Percentiles rank a stretch among this genome's conserved stretches.
phyloP scores from a whole-genome alignment of 2,329 filamentous ascomycete genomes.

The Fusarium acutatum region DNA sequence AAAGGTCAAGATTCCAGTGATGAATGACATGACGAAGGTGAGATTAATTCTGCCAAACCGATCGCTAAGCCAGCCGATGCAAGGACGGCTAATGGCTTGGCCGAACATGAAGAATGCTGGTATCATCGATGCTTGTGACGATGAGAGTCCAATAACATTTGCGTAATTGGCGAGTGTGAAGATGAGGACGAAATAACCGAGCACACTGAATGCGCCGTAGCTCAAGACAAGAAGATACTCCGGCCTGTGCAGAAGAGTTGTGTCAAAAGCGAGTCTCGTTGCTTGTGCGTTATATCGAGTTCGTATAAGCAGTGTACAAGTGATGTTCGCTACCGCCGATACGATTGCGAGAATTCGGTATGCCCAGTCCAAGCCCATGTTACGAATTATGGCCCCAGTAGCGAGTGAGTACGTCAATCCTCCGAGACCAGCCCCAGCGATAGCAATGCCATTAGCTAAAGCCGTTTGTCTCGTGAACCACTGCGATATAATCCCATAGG shows the following conservation, averaged over 20 bases:
- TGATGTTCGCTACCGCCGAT: constrained; percentile 62
- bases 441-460: constrained; percentile 65
- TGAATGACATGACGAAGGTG: constrained; percentile 59
- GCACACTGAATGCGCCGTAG: constrained; percentile 69
- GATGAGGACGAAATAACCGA: constrained; percentile 71
- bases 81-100: constrained; percentile 44
- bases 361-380: constrained; percentile 62
- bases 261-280: constrained; percentile 17
- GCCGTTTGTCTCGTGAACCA: constrained; percentile 67
- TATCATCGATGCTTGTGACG: constrained; percentile 68
- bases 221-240: constrained; percentile 66
- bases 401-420: constrained; percentile 38
- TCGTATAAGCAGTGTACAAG: constrained; percentile 64
- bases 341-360: constrained; percentile 60
- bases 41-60: constrained; percentile 69
- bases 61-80: constrained; percentile 47
- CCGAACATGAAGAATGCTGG: constrained; percentile 71
- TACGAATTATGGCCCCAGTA: constrained; percentile 59
- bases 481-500: constrained; percentile 64
- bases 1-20: background rate
- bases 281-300: constrained; percentile 50
- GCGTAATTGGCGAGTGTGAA: constrained; percentile 73
- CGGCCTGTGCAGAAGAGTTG: constrained; percentile 45
- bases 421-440: constrained; percentile 59
- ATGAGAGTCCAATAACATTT: constrained; percentile 63